phyloP scores from a whole-genome alignment of 129 eudicot species.

The Escallonia rubra region DNA sequence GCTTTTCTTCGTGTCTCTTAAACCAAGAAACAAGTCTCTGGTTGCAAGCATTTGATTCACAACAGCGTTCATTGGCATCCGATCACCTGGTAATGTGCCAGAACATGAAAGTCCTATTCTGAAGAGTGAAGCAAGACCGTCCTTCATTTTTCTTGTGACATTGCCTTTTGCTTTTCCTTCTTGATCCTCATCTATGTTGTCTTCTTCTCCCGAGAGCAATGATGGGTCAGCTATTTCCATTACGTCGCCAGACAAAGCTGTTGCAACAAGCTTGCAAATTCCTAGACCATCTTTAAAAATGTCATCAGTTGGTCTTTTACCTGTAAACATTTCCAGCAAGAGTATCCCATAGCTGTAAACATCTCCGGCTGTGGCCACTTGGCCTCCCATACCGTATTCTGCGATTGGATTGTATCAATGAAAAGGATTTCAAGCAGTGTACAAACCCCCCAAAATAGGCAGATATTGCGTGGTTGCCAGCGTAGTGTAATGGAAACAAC shows the following conservation, averaged over 20 bases:
- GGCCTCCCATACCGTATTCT: constrained; percentile 26
- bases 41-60: constrained; percentile 7
- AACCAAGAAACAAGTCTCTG: background rate
- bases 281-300: constrained; percentile 12
- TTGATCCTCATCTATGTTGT: background rate
- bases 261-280: constrained; percentile 1
- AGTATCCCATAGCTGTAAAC: constrained; percentile 34
- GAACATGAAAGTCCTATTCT: constrained; percentile 18
- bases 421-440: background rate
- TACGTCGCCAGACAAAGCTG: constrained; percentile 5
- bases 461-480: background rate
- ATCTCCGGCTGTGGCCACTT: constrained; percentile 26
- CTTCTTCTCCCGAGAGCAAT: background rate
- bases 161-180: background rate
- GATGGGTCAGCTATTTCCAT: constrained; percentile 10
- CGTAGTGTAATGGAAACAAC: background rate
- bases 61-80: constrained; percentile 13
- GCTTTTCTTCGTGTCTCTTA: background rate
- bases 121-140: background rate
- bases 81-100: background rate
- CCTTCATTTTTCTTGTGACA: background rate
- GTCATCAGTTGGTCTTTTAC: constrained; percentile 32
- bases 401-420: background rate
- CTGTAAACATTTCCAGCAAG: constrained; percentile 28
- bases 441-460: background rate